phyloP scores from a whole-genome alignment of 768 basidiomycete genomes.

The Tephrocybe sp. region DNA sequence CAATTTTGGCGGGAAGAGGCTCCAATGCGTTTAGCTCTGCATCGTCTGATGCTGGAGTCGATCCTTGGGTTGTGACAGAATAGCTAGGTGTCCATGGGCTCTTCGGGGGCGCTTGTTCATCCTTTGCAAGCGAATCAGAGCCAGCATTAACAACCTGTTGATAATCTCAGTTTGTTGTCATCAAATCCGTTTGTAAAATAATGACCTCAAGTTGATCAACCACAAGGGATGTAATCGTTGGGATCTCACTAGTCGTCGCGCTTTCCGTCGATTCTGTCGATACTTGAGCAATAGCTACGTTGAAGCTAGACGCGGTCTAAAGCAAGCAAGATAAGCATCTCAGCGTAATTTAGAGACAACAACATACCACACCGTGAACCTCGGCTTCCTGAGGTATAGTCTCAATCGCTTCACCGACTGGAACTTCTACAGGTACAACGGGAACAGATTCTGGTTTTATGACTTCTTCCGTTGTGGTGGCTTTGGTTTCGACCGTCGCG shows the following conservation, averaged over 20 bases:
- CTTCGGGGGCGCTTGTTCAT: constrained; percentile 10
- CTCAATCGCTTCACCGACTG: neutral
- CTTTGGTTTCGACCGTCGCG: neutral
- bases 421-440: neutral
- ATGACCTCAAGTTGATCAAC: neutral
- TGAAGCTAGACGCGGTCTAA: neutral
- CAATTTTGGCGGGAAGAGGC: constrained; percentile 11
- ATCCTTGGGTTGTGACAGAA: constrained; percentile 17
- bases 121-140: neutral
- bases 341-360: neutral
- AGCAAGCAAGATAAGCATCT: neutral
- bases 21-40: constrained; percentile 16
- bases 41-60: constrained; percentile 6
- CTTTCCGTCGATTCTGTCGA: neutral
- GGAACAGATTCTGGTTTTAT: neutral
- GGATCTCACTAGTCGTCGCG: neutral
- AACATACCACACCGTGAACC: neutral
- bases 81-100: constrained; percentile 21
- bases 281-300: neutral
- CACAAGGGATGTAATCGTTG: neutral
- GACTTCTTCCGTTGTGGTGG: neutral
- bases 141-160: neutral
- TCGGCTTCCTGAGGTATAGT: neutral
- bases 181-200: neutral
- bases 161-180: neutral